These are phyloP conservation scores for Hordeum marinum DNA, from an alignment of 176 grass and related monocot genomes.

Conservation along the genomic window DNA sequence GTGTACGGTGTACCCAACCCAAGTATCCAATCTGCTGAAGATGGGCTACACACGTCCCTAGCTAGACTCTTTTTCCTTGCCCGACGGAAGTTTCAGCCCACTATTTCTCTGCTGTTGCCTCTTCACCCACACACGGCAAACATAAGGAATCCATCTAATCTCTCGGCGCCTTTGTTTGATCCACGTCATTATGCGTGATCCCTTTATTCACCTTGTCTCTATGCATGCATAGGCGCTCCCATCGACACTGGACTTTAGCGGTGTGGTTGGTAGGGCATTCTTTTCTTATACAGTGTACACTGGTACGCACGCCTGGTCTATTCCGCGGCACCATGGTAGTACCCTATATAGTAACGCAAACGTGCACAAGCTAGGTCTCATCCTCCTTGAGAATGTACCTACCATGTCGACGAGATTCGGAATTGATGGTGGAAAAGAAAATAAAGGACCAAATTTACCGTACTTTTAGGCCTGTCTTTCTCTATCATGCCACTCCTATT, in stretches of 20 bases:
- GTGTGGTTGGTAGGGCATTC: conserved; percentile 25
- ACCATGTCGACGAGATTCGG: neutral
- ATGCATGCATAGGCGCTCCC: neutral
- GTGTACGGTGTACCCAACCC: too few species aligned
- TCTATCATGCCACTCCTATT: neutral
- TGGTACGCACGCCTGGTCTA: neutral
- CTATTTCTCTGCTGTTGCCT: neutral
- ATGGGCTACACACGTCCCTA: neutral
- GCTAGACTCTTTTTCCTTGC: neutral
- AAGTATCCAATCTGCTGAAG: neutral
- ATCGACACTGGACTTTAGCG: conserved; percentile 11
- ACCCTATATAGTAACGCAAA: too few species aligned
- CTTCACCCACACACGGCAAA: conserved; percentile 19
- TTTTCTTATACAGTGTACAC: conserved; percentile 1
- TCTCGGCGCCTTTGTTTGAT: conserved; percentile 42
- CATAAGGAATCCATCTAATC: conserved; percentile 44
- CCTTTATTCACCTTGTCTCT: conserved; percentile 56
- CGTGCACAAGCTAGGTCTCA: neutral
- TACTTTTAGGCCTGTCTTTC: neutral
- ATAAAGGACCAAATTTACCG: neutral
- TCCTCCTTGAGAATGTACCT: neutral
- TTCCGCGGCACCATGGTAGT: neutral
- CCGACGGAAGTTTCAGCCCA: neutral
- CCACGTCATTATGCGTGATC: conserved; percentile 30
- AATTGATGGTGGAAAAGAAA: neutral